Base-by-base conservation (phyloP, 768 basidiomycete species). In the Macrolepiota albuminosa region DNA sequence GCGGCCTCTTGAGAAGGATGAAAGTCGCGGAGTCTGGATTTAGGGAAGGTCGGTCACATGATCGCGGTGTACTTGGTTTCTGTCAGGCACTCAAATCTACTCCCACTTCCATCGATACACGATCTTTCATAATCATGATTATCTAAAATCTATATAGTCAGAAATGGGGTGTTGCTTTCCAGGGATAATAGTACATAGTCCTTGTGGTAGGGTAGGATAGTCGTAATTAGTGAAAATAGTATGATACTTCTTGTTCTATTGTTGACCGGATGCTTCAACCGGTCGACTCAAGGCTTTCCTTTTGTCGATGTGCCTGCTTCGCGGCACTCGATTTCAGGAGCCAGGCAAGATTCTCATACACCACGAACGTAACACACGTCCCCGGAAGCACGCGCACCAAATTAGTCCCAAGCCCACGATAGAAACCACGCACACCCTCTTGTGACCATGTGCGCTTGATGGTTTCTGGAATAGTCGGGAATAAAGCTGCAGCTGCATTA, bases 291-390 rank as follows among this genome's bases (percentile, higher is more conserved):
- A 46, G 5, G 21, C 26, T 56, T 16, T 31, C 50, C 46, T 50
- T 29, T 46, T 54, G 55, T 37, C 57, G 59, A 54, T 70, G 71
- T 59, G 81, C 83, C 34, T 81, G 77, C 60, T 73, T 80, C n/a
- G 77, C 76, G 51, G 90, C 91, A 3, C 81, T 81, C 6, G 83
- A 84, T 62, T 87, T 78, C 46, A 94, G 71, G 31, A 93, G 68
- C 91, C 91, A 94, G 0, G 92, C 91, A 57, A 94, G 70, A 64
- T 94, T 94, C 70, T 94, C 97, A 70, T 98, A 99, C 21, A 98
- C 95, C 42, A 98, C 96, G 65, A 98, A 97, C 5, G 96, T 98
- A 49, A 98, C 91, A 70, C 96, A 98, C 3, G 96, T 98, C 33
- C 96, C 97, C 0, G 97, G 97, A 16, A 98, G 81, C 52, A 99